Evolutionary conservation across 2,329 filamentous ascomycete species (phyloP).

Genomic region (Penicillium italicum): DNA sequence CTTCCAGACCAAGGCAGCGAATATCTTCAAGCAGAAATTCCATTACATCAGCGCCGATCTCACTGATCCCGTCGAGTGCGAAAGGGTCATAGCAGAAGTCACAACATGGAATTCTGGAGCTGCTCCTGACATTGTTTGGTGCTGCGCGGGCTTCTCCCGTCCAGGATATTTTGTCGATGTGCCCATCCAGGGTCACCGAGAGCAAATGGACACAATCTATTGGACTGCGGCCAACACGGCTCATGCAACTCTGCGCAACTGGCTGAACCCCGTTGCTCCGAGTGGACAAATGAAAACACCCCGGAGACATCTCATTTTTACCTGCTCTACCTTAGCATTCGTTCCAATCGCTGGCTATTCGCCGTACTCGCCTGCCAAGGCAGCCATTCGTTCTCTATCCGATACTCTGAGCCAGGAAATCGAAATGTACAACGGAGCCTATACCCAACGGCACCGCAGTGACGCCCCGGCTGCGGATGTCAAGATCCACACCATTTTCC

Average conservation of each 20-base stretch:
- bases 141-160: slow-evolving; percentile 70
- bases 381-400: slow-evolving; percentile 75
- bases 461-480: slow-evolving; percentile 60
- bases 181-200: slow-evolving; percentile 61
- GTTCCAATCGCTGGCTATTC: slow-evolving; percentile 76
- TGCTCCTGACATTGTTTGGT: slow-evolving; percentile 85
- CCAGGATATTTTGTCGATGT: slow-evolving; percentile 77
- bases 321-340: slow-evolving; percentile 71
- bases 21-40: slow-evolving; percentile 69
- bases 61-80: slow-evolving; percentile 64
- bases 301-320: slow-evolving; percentile 78
- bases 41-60: slow-evolving; percentile 81
- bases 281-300: slow-evolving; percentile 33
- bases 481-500: slow-evolving; percentile 75
- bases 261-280: slow-evolving; percentile 54
- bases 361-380: slow-evolving; percentile 80
- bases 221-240: slow-evolving; percentile 83
- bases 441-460: slow-evolving; percentile 37
- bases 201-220: slow-evolving; percentile 91
- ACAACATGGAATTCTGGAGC: slow-evolving; percentile 72
- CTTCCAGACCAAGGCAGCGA: slow-evolving; percentile 60
- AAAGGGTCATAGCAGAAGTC: slow-evolving; percentile 65
- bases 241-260: slow-evolving; percentile 70
- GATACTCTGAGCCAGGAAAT: slow-evolving; percentile 83
- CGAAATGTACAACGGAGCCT: slow-evolving; percentile 72